Conservation (phyloP, 2,329 filamentous ascomycete species). For the Apiospora rasikravindrae region DNA sequence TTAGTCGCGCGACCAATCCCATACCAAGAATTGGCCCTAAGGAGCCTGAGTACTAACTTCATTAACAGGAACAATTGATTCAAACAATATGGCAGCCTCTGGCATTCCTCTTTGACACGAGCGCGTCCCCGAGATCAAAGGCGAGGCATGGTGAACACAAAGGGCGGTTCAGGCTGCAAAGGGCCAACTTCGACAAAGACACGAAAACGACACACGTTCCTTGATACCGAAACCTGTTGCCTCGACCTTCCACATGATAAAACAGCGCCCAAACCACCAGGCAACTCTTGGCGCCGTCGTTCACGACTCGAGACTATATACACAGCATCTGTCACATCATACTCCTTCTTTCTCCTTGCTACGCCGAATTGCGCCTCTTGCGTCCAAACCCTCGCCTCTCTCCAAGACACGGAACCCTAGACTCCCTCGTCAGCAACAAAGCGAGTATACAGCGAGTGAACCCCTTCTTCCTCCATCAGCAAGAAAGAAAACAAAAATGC, state of each 20-base stretch:
- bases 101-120: not conserved
- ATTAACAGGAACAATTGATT: not conserved
- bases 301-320: not conserved
- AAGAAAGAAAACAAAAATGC: conserved; percentile 46
- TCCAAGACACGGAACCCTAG: not conserved
- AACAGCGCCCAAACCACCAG: not conserved
- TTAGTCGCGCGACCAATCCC: not conserved
- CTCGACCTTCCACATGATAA: not conserved
- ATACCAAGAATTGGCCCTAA: too few species aligned
- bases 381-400: not conserved
- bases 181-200: not conserved
- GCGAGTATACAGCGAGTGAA: not conserved
- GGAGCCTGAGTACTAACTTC: not conserved
- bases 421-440: not conserved
- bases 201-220: too few species aligned
- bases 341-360: not conserved
- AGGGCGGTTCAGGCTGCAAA: not conserved
- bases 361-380: not conserved
- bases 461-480: conserved; percentile 21
- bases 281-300: not conserved
- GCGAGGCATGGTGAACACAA: not conserved
- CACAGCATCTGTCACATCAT: not conserved
- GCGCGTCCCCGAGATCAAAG: not conserved
- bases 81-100: not conserved
- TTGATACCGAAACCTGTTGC: not conserved